Percentiles rank a stretch among this genome's conserved stretches.
These are phyloP conservation scores for Thielaviopsis ethacetica DNA, from an alignment of 2,329 filamentous ascomycete species.

Conservation along the genomic window DNA sequence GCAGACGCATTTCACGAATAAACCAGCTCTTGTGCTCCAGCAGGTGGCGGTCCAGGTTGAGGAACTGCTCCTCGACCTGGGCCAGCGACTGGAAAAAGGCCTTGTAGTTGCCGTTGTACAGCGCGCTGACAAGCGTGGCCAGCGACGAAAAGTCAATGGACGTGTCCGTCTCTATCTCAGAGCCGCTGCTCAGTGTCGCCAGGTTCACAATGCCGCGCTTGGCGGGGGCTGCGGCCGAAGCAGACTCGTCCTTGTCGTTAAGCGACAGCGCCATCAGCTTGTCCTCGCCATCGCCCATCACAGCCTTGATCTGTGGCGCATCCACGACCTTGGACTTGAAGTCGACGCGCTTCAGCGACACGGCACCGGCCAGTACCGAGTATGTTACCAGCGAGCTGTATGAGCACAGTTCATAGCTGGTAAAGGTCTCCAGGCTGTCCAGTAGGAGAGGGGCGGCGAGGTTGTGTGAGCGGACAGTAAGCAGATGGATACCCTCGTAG, in stretches of 20 bases:
- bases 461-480: constrained; percentile 83
- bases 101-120: constrained; percentile 90
- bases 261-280: constrained; percentile 71
- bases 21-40: constrained; percentile 96
- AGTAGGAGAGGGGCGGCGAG: constrained; percentile 82
- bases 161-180: constrained; percentile 53
- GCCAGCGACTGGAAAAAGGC: constrained; percentile 83
- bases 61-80: constrained; percentile 81
- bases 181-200: constrained; percentile 58
- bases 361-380: constrained; percentile 82
- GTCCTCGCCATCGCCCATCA: constrained; percentile 78
- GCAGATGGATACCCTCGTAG: constrained; percentile 85
- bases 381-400: constrained; percentile 93
- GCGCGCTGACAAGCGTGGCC: constrained; percentile 70
- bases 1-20: constrained; percentile 92
- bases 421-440: constrained; percentile 95
- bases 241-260: constrained; percentile 63
- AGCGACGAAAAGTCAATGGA: constrained; percentile 81
- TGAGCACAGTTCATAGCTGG: constrained; percentile 93
- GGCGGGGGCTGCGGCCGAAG: constrained; percentile 34
- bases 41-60: constrained; percentile 86
- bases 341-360: constrained; percentile 89
- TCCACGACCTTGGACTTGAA: constrained; percentile 99
- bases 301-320: constrained; percentile 93
- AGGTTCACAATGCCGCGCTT: constrained; percentile 62